Evolutionary conservation across 2,329 filamentous ascomycete species (phyloP).

Genomic region (Aotearoamyces nothofagi): DNA sequence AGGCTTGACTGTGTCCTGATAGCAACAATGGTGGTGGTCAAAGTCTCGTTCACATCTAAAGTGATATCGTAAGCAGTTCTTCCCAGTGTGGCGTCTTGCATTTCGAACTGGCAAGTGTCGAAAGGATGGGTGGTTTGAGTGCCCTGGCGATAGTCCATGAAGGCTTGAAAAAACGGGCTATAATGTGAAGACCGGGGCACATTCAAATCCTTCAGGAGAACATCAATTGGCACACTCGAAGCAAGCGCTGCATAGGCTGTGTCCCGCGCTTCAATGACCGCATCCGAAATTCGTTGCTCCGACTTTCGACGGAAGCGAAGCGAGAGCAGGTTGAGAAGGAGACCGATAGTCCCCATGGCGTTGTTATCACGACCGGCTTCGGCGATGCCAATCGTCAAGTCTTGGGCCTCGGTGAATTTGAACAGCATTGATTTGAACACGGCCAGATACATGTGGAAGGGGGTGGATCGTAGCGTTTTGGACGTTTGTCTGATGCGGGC

Average conservation of each 20-base stretch:
- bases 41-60: conserved; percentile 6
- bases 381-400: conserved; percentile 30
- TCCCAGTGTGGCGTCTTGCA: conserved; percentile 6
- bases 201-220: conserved; percentile 10
- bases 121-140: conserved; percentile 9
- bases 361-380: conserved; percentile 27
- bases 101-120: conserved; percentile 9
- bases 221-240: conserved; percentile 10
- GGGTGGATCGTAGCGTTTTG: conserved; percentile 15
- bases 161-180: conserved; percentile 11
- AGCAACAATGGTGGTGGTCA: conserved; percentile 3
- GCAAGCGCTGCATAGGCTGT: conserved; percentile 10
- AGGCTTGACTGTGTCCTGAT: conserved; percentile 5
- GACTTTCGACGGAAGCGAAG: conserved; percentile 21
- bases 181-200: conserved; percentile 8
- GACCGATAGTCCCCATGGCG: conserved; percentile 24
- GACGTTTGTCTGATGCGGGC: conserved; percentile 12
- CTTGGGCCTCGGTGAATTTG: conserved; percentile 19
- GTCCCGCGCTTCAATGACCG: conserved; percentile 12
- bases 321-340: conserved; percentile 33
- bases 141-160: conserved; percentile 11
- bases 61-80: conserved; percentile 19
- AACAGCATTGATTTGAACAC: conserved; percentile 23
- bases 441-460: conserved; percentile 32
- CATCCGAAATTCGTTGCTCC: conserved; percentile 17